phyloP scores from a whole-genome alignment of 176 grass and related monocot genomes.

The Phyllostachys edulis region DNA sequence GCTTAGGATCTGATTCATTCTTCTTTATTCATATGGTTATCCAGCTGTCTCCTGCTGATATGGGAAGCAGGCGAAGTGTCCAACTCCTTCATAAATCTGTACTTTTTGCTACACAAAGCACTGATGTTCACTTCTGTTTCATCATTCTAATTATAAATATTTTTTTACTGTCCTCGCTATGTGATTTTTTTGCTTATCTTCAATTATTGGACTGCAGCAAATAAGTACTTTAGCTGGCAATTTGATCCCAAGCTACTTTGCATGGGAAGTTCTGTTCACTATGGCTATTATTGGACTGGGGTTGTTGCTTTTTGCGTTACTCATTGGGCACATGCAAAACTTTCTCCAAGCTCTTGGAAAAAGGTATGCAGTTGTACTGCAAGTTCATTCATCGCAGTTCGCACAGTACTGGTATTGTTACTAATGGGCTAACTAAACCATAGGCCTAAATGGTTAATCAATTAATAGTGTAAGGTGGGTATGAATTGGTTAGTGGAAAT shows the following conservation, averaged over 20 bases:
- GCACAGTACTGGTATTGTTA: neutral
- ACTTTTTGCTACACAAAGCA: neutral
- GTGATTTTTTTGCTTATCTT: neutral
- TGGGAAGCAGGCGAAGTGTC: neutral
- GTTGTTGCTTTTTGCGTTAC: slow-evolving; percentile 76
- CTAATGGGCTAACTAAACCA: neutral
- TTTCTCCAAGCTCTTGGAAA: slow-evolving; percentile 93
- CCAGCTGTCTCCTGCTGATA: neutral
- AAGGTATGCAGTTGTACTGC: slow-evolving; percentile 40
- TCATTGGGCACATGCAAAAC: slow-evolving; percentile 89
- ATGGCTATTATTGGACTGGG: slow-evolving; percentile 90
- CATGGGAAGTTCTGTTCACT: slow-evolving; percentile 87
- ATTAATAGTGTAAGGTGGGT: neutral
- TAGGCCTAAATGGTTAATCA: neutral
- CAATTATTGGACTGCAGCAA: slow-evolving; percentile 53
- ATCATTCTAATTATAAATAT: neutral
- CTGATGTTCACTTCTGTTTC: neutral
- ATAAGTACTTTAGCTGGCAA: slow-evolving; percentile 97
- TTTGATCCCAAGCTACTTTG: slow-evolving; percentile 72
- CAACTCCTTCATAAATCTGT: neutral
- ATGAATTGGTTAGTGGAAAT: neutral
- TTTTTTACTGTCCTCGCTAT: neutral
- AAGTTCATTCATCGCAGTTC: neutral
- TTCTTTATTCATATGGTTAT: neutral
- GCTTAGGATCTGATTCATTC: no score